Conservation (phyloP, 2,329 filamentous ascomycete species). For the Fusarium proliferatum region DNA sequence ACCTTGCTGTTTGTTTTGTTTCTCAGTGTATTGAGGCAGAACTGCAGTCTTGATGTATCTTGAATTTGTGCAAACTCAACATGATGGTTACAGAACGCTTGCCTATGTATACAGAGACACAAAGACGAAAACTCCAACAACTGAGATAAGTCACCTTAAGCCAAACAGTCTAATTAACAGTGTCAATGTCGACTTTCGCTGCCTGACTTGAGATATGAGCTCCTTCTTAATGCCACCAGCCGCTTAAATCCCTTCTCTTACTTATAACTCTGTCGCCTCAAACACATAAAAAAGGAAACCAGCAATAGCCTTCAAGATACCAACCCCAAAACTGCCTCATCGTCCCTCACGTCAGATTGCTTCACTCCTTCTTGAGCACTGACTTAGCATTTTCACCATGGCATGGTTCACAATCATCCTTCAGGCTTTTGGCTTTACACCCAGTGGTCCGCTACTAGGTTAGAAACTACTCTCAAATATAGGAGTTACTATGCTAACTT, state of each 20-base stretch:
- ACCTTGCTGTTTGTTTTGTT: background rate
- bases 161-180: background rate
- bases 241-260: background rate
- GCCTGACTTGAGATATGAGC: background rate
- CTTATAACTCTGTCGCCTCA: background rate
- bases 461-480: background rate
- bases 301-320: background rate
- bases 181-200: background rate
- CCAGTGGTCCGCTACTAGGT: background rate
- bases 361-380: background rate
- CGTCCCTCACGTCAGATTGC: background rate
- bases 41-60: background rate
- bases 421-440: background rate
- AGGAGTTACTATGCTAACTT: background rate
- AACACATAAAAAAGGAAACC: too few species aligned
- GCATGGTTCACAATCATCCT: background rate
- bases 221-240: background rate
- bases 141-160: background rate
- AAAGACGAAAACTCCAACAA: rapidly evolving
- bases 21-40: background rate
- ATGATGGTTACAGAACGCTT: background rate
- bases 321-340: background rate
- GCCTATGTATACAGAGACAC: background rate
- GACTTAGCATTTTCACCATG: background rate
- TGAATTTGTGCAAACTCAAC: background rate